Evolutionary conservation across 2,329 filamentous ascomycete species (phyloP), one percentile per base, ranked within the genome.

Genomic region (Paraphoma sp.): DNA sequence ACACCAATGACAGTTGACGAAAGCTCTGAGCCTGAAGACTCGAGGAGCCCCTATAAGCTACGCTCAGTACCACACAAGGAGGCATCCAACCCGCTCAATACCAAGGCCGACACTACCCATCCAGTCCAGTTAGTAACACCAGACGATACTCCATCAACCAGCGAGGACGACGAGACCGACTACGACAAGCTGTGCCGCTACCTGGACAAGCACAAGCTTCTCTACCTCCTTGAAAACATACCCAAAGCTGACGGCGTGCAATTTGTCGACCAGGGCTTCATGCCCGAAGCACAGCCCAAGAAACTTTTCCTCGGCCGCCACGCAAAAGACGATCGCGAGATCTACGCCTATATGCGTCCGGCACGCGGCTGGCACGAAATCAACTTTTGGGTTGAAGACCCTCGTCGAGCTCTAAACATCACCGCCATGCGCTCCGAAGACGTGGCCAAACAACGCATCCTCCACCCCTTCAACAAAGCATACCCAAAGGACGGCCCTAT

Each of bases 391-490:
- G 16, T 41, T 30, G 53, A 59, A 36, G 11, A 29, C 23, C 17
- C 23, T 17, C 17, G 33, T 18, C 12, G 40, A 16, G 3, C 40
- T 16, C 38, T 18, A 29, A 36, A 36, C 33, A 7, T 10, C 38
- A 47, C 6, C n/a, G n/a, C 23, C 12, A 45, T 53, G 12, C 18
- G 43, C 41, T 11, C 36, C 17, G 45, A 53, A 41, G 38, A 47
- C 5, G 41, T 58, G 16, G 55, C 45, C 3, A 53, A 49, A 36
- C 52, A 56, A 29, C 23, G 44, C n/a, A 40, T 61, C 23, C 31
- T 59, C 17, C 59, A 62, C 18, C 53, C 56, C 6, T 62, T 62
- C 41, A 48, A 56, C 36, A 62, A 59, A 36, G 56, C 56, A 12
- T 59, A 45, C 48, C 48, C 49, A 2, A 47, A 50, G 17, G n/a